Percentiles rank a stretch among this genome's conserved stretches.
Evolutionary conservation across 345 rosid species (phyloP).

Genomic region (Excoecaria cochinchinensis): DNA sequence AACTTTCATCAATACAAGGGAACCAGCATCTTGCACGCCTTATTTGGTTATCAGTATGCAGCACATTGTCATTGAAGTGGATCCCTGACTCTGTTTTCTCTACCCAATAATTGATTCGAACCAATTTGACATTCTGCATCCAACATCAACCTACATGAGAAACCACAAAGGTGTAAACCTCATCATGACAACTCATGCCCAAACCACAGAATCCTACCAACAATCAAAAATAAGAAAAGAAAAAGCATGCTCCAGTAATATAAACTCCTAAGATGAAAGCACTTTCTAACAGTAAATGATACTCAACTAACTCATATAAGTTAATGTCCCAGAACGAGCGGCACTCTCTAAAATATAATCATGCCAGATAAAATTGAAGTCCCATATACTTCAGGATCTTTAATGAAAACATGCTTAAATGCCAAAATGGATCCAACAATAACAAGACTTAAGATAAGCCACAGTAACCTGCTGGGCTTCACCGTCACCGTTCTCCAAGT

Average conservation of each 20-base stretch:
- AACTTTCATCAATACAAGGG: conserved; percentile 80
- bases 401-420: not conserved
- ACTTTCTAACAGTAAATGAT: not conserved
- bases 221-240: not conserved
- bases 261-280: not conserved
- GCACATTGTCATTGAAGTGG: conserved; percentile 69
- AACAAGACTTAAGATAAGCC: not conserved
- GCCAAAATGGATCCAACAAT: not conserved
- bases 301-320: not conserved
- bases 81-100: conserved; percentile 90
- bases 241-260: not conserved
- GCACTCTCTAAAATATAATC: not conserved
- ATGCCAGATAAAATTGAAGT: not conserved
- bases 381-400: too few relatives aligned
- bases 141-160: conserved; percentile 58
- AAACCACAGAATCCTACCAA: not conserved
- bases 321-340: not conserved
- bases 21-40: conserved; percentile 98
- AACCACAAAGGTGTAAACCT: conserved; percentile 39
- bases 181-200: conserved; percentile 29
- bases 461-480: conserved; percentile 67
- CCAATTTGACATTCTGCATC: conserved; percentile 93
- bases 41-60: conserved; percentile 86
- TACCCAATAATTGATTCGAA: conserved; percentile 83
- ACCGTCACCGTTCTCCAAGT: conserved; percentile 53